Base-by-base conservation (phyloP, 2,329 filamentous ascomycete species). In the Botryotinia globosa region DNA sequence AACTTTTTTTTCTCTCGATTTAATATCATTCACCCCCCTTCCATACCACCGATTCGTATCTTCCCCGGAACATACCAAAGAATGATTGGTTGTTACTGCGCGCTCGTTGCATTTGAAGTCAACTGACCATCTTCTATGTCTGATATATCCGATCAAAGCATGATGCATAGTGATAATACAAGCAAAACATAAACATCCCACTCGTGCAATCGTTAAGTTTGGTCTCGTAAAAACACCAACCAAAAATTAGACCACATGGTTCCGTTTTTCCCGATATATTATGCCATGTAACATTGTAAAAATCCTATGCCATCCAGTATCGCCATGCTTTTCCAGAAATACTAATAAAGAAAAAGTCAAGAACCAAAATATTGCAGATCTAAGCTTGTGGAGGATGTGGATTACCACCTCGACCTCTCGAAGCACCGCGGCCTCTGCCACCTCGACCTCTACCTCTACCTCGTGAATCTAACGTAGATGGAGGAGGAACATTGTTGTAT, bases 401-500 rank as follows among this genome's bases (percentile, higher is more conserved):
- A 44, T 58, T 66, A 37, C 71, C 74, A 56, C 77, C 76, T 71
- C 78, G 74, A 29, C 79, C 79, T 74, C 78, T 75, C 20, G 68
- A 34, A 42, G 42, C 63, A 37, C 73, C 73, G n/a, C 76, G 72
- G n/a, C 77, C 74, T 39, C 77, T 72, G n/a, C 80, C 77, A 61
- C 79, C 79, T 39, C 79, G 76, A 10, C 81, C 80, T 72, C 82
- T 77, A 25, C 81, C 79, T 54, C 81, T 75, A 56, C 81, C 82
- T 34, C 82, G 78, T 29, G 82, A 78, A 75, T 90, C 85, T 20
- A 92, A 81, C 61, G 80, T 85, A 1, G 87, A 81, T 1, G 91
- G 90, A 34, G 90, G 91, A 44, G 89, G 88, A 12, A 90, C 87
- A 25, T 85, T 85, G 73, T 85, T 85, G 77, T 88, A 91, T 48